A percentile compares a stretch with the other conserved stretches of the same genome.
phyloP scores from a whole-genome alignment of 306 rosid species.

The Medicago ruthenica region DNA sequence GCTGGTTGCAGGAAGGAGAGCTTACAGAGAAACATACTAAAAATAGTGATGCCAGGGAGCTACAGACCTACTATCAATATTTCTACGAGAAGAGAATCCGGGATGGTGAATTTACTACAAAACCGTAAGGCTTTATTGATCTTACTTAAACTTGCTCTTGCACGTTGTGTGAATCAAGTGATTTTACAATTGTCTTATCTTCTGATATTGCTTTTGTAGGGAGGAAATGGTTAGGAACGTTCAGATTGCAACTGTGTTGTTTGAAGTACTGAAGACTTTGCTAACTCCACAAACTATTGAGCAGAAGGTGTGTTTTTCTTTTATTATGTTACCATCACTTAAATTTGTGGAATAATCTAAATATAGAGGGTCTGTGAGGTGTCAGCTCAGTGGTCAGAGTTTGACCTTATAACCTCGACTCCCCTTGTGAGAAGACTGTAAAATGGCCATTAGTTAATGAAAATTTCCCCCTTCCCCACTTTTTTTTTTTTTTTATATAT shows the following conservation, averaged over 20 bases:
- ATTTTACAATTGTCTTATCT: constrained; percentile 31
- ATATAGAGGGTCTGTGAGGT: not conserved
- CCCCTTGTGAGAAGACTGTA: too few species aligned
- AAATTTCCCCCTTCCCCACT: too few species aligned
- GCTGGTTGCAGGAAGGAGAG: constrained; percentile 68
- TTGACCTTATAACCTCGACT: not conserved
- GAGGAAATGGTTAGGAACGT: constrained; percentile 87
- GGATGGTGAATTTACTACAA: constrained; percentile 68
- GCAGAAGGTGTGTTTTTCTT: constrained; percentile 56
- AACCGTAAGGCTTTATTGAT: constrained; percentile 70
- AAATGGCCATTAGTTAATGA: too few species aligned
- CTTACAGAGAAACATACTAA: constrained; percentile 46
- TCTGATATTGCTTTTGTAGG: constrained; percentile 56
- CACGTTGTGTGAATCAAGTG: constrained; percentile 35
- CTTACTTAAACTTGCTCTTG: constrained; percentile 47
- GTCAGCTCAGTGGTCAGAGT: not conserved
- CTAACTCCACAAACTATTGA: constrained; percentile 50
- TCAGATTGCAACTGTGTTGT: constrained; percentile 82
- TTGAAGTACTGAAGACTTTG: constrained; percentile 76
- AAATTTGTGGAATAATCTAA: constrained; percentile 34
- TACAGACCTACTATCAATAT: constrained; percentile 60
- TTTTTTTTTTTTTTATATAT: too few species aligned
- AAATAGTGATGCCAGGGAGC: constrained; percentile 62
- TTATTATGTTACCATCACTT: constrained; percentile 35
- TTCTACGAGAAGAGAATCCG: constrained; percentile 67